These are phyloP conservation scores for Prunella vulgaris DNA, from an alignment of 257 asterid genomes.

Conservation along the genomic window DNA sequence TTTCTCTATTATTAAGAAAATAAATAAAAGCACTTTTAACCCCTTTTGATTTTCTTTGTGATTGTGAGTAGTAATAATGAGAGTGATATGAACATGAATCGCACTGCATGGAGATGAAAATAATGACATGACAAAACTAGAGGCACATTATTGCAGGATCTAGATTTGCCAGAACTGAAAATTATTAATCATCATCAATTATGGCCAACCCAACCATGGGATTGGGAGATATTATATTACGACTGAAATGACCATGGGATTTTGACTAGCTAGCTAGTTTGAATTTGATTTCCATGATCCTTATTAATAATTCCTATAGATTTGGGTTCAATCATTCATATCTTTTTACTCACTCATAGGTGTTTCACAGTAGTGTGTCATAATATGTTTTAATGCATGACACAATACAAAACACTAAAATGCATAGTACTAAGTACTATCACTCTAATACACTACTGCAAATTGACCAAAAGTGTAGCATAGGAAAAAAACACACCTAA, in stretches of 20 bases:
- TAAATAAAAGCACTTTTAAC: too few relatives aligned
- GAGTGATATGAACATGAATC: background rate
- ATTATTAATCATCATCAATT: slow-evolving; percentile 16
- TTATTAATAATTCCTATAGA: slow-evolving; percentile 8
- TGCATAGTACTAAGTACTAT: too few relatives aligned
- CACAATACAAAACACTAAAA: too few relatives aligned
- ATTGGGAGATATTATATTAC: too few relatives aligned
- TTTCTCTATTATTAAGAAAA: too few relatives aligned
- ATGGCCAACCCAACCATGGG: slow-evolving; percentile 11
- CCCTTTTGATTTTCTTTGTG: background rate
- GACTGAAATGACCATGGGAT: slow-evolving; percentile 18
- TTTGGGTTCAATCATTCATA: slow-evolving; percentile 18
- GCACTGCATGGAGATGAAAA: slow-evolving; percentile 14
- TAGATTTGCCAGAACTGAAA: background rate
- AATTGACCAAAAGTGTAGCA: too few relatives aligned
- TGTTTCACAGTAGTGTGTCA: too few relatives aligned
- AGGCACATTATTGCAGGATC: slow-evolving; percentile 18
- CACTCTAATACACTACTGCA: too few relatives aligned
- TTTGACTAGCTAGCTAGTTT: background rate
- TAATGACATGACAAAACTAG: slow-evolving; percentile 10
- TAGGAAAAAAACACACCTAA: too few relatives aligned
- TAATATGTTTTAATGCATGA: too few relatives aligned
- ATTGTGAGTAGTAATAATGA: slow-evolving; percentile 14
- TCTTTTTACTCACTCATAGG: background rate
- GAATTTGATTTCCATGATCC: background rate